Conservation (phyloP, 257 asterid genomes). For the Jasminum sambac region DNA sequence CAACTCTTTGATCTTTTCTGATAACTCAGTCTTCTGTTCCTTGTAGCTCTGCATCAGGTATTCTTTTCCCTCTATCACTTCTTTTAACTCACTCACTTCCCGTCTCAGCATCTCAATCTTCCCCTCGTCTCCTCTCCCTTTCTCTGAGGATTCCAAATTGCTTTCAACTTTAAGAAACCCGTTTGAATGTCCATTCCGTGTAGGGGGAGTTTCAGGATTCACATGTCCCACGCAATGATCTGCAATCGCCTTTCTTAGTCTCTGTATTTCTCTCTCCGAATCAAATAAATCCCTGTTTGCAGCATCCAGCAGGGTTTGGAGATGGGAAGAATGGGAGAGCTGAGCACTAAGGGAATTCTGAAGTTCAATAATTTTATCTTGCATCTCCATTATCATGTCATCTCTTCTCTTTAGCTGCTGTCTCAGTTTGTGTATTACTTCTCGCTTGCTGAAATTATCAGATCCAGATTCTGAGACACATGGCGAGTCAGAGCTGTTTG, state of each 20-base stretch:
- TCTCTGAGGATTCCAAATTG: slow-evolving; percentile 40
- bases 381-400: slow-evolving; percentile 91
- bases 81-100: slow-evolving; percentile 76
- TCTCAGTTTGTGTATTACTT: slow-evolving; percentile 86
- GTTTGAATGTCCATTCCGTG: slow-evolving; percentile 49
- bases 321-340: slow-evolving; percentile 67
- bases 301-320: slow-evolving; percentile 71
- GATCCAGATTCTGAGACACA: slow-evolving; percentile 93
- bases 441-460: slow-evolving; percentile 78
- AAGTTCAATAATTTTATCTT: slow-evolving; percentile 77
- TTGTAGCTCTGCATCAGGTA: slow-evolving; percentile 80
- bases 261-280: slow-evolving; percentile 84
- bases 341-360: slow-evolving; percentile 56
- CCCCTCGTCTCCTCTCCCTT: slow-evolving; percentile 49
- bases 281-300: slow-evolving; percentile 74
- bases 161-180: slow-evolving; percentile 50
- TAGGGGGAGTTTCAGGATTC: slow-evolving; percentile 48
- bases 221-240: slow-evolving; percentile 72
- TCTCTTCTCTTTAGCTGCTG: slow-evolving; percentile 91
- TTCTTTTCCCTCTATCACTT: slow-evolving; percentile 79
- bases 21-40: slow-evolving; percentile 82
- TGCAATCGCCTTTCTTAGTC: slow-evolving; percentile 79
- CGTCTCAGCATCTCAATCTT: slow-evolving; percentile 68
- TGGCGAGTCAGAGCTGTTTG: slow-evolving; percentile 93
- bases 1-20: slow-evolving; percentile 50